Evolutionary conservation across 192 early-diverging fungal species (phyloP).

Genomic region (Gaertneriomyces semiglobifer): DNA sequence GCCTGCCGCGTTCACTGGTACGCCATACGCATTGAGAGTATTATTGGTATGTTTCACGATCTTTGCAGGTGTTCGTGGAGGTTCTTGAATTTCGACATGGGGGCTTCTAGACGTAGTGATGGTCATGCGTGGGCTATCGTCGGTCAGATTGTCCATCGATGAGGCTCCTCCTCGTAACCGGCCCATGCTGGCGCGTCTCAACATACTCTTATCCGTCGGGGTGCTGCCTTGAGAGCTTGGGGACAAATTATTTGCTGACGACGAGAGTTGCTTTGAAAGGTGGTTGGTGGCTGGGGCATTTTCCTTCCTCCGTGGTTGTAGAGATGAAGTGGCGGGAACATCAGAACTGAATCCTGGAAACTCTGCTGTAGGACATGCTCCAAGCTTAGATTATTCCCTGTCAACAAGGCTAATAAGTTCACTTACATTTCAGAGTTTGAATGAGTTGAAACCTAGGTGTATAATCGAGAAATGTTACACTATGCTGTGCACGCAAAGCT

Average conservation of each 20-base stretch:
- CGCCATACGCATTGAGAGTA: conserved; percentile 71
- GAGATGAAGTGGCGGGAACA: too few species aligned
- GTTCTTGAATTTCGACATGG: not conserved
- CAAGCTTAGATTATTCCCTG: too few species aligned
- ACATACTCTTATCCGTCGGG: too few species aligned
- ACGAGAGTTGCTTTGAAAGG: too few species aligned
- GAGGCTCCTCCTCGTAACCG: not conserved
- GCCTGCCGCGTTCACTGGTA: conserved; percentile 46
- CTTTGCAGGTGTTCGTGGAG: conserved; percentile 3
- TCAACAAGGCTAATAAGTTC: not conserved
- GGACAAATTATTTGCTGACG: too few species aligned
- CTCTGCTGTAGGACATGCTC: too few species aligned
- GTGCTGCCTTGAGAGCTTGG: too few species aligned
- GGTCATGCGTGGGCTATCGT: not conserved
- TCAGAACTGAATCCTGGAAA: too few species aligned
- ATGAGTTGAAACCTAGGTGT: conserved; percentile 52
- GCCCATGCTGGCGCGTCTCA: not conserved
- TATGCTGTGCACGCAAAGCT: not conserved
- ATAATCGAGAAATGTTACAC: conserved; percentile 2
- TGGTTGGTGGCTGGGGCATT: too few species aligned
- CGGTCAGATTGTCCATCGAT: conserved; percentile 6
- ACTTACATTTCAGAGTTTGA: conserved; percentile 44
- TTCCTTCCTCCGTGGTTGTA: too few species aligned
- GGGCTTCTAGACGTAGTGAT: too few species aligned
- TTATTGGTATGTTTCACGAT: conserved; percentile 25